A percentile compares a stretch with the other conserved stretches of the same genome.
phyloP scores from a whole-genome alignment of 2,329 filamentous ascomycete species.

The Plenodomus tracheiphilus region DNA sequence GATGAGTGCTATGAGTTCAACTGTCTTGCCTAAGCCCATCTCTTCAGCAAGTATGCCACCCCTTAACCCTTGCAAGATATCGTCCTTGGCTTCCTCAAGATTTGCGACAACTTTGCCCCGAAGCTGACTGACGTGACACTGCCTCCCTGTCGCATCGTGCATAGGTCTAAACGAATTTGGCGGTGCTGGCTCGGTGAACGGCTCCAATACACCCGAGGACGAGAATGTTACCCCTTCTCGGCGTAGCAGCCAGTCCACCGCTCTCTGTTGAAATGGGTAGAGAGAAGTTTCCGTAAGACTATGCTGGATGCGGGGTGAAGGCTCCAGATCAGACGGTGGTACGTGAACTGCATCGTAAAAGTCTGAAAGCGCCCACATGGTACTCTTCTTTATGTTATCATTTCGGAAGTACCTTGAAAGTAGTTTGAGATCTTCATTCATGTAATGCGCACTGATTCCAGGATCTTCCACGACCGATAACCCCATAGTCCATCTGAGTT shows the following conservation, averaged over 20 bases:
- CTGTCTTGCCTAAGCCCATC: conserved; percentile 81
- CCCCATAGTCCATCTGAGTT: conserved; percentile 36
- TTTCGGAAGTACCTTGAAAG: conserved; percentile 30
- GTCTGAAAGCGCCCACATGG: conserved; percentile 54
- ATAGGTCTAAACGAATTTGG: conserved; percentile 52
- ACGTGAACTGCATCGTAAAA: conserved; percentile 74
- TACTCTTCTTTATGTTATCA: conserved; percentile 7
- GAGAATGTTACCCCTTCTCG: conserved; percentile 64
- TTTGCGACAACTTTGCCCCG: conserved; percentile 63
- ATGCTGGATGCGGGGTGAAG: conserved; percentile 36
- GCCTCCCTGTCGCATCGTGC: conserved; percentile 52
- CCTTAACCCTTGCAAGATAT: conserved; percentile 44
- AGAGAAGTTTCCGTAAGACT: conserved; percentile 50
- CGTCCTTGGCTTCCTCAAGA: conserved; percentile 47
- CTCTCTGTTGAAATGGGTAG: conserved; percentile 73
- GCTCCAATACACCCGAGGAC: conserved; percentile 15
- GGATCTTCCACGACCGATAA: conserved; percentile 31
- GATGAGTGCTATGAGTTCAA: conserved; percentile 75
- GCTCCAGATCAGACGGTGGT: conserved; percentile 51
- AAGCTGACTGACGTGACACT: conserved; percentile 64
- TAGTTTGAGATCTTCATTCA: conserved; percentile 30
- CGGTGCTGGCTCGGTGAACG: conserved; percentile 13
- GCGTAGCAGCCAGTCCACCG: conserved; percentile 69
- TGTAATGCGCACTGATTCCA: conserved; percentile 12
- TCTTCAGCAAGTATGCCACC: conserved; percentile 77